Percentiles rank a stretch among this genome's conserved stretches.
Evolutionary conservation across 2,329 filamentous ascomycete species (phyloP).

Genomic region (Rhynchosporium secalis): DNA sequence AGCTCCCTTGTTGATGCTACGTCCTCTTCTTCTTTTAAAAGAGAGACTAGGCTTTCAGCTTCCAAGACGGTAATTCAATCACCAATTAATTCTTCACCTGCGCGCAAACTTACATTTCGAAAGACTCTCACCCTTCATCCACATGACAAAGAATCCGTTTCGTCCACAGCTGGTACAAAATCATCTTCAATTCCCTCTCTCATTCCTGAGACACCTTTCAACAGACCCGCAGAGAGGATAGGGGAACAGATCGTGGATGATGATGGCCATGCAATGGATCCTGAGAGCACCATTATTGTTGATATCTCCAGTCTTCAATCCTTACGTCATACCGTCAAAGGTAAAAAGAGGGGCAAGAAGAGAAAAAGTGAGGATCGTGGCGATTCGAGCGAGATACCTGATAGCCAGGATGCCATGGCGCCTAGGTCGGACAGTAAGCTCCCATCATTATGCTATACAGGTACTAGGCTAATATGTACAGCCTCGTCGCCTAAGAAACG

Average conservation of each 20-base stretch:
- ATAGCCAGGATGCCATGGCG: constrained; percentile 28
- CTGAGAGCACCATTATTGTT: constrained; percentile 31
- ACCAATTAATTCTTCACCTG: background rate
- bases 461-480: constrained; percentile 1
- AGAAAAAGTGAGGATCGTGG: constrained; percentile 27
- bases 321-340: constrained; percentile 4
- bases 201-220: constrained; percentile 36
- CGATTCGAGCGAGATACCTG: constrained; percentile 27
- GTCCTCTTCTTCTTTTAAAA: constrained; percentile 12
- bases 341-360: constrained; percentile 26
- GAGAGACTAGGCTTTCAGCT: background rate
- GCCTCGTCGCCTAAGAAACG: constrained; percentile 15
- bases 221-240: background rate
- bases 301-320: constrained; percentile 24
- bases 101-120: constrained; percentile 14
- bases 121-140: background rate
- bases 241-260: constrained; percentile 5
- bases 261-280: constrained; percentile 24
- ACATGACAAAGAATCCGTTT: constrained; percentile 2
- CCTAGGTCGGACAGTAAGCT: constrained; percentile 22
- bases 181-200: constrained; percentile 29
- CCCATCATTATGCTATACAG: background rate
- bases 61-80: constrained; percentile 1
- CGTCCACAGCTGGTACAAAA: constrained; percentile 2
- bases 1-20: constrained; percentile 14